Evolutionary conservation across 202 grass and related monocot genomes (phyloP).

Genomic region (Musa balbisiana): DNA sequence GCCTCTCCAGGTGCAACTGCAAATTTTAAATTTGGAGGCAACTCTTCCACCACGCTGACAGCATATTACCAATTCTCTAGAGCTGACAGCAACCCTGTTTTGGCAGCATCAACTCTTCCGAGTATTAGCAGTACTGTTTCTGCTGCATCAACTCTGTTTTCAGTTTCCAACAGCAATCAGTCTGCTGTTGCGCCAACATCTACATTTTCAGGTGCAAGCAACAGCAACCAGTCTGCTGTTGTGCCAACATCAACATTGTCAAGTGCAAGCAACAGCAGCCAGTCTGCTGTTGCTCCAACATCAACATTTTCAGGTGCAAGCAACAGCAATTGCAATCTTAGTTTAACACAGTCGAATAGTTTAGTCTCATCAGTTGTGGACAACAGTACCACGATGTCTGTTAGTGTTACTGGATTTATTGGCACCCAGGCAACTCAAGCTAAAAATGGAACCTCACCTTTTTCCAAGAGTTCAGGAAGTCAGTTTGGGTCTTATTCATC

Average conservation of each 20-base stretch:
- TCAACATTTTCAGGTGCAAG: conserved; percentile 45
- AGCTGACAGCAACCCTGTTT: conserved; percentile 9
- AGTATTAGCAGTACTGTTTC: conserved; percentile 13
- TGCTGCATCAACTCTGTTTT: background rate
- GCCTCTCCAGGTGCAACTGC: conserved; percentile 26
- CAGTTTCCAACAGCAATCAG: conserved; percentile 12
- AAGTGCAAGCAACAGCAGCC: conserved; percentile 23
- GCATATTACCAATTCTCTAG: background rate
- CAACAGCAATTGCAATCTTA: conserved; percentile 42
- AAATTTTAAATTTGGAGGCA: conserved; percentile 16
- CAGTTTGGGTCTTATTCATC: conserved; percentile 43
- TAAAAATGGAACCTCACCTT: conserved; percentile 32
- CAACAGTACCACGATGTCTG: conserved; percentile 21
- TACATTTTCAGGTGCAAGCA: conserved; percentile 38
- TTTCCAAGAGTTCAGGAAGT: conserved; percentile 34
- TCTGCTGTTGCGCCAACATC: conserved; percentile 31
- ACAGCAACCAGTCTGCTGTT: conserved; percentile 7
- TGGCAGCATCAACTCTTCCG: conserved; percentile 12
- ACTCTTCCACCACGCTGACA: background rate
- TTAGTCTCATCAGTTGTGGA: conserved; percentile 31
- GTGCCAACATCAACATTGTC: conserved; percentile 38
- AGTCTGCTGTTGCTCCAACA: conserved; percentile 23
- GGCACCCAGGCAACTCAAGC: conserved; percentile 29
- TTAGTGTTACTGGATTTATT: conserved; percentile 34
- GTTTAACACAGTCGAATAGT: conserved; percentile 39